Evolutionary conservation across 2,329 filamentous ascomycete species (phyloP).

Genomic region (Xylariales sp.): DNA sequence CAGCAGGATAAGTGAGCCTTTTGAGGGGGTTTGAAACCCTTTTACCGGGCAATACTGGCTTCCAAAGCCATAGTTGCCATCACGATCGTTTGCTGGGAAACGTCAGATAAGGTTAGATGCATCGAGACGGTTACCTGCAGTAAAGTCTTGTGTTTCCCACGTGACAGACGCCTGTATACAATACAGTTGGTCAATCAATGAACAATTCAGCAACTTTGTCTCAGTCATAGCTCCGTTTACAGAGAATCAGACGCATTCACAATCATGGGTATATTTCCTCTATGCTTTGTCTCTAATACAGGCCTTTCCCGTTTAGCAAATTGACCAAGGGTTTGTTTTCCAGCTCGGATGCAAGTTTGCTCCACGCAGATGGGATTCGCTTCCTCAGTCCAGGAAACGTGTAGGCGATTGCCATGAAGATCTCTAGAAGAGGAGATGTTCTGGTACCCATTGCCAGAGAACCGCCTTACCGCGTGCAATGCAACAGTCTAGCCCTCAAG

Average conservation of each 20-base stretch:
- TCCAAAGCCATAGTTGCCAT: slow-evolving; percentile 14
- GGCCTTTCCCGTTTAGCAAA: no score
- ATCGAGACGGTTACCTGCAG: slow-evolving; percentile 32
- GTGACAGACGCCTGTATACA: slow-evolving; percentile 30
- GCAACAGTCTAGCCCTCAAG: no score
- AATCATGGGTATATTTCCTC: neutral
- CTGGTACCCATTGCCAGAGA: no score
- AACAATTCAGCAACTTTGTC: slow-evolving; percentile 10
- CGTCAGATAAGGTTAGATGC: slow-evolving; percentile 33
- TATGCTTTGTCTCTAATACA: no score
- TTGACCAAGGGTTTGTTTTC: no score
- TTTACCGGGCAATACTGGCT: neutral
- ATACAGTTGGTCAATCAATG: slow-evolving; percentile 14
- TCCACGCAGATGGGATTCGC: no score
- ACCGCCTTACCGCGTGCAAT: no score
- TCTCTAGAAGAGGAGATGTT: no score
- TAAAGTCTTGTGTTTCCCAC: slow-evolving; percentile 32
- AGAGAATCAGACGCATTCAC: neutral
- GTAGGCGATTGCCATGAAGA: no score
- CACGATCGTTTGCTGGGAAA: slow-evolving; percentile 28
- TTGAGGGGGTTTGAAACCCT: slow-evolving; percentile 2
- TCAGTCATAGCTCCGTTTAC: no score
- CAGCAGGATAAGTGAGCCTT: neutral
- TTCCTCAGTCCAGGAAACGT: no score
- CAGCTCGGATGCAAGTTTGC: no score